Base-by-base conservation (phyloP, 2,329 filamentous ascomycete genomes). In the Diaporthe helianthi region DNA sequence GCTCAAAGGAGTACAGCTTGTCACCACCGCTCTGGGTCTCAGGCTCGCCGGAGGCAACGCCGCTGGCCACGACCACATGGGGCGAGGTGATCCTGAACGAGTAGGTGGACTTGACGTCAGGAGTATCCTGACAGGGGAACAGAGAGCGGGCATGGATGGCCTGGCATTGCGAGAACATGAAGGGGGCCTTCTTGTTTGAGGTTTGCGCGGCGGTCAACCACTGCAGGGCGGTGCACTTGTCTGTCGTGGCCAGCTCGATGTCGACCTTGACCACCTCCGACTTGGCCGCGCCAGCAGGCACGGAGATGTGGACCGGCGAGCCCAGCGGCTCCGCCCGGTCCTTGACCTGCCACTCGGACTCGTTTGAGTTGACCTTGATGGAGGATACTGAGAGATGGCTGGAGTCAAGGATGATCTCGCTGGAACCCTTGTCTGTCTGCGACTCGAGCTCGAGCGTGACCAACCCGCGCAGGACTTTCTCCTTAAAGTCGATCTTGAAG, bases 111-210 rank as follows among this genome's bases (percentile, higher is more conserved):
- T 99, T 99, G 76, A 98, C 92, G 78, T 98, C 95, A 3, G 96
- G 96, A 0, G 96, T 98, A 78, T 99, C 96, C 83, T 98, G 95
- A 81, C 95, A 98, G 8, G 96, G 96, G 80, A 98, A 97, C 71
- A 98, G 88, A 58, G 94, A 97, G 71, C 96, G 90, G 52, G 93
- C 93, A 76, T 98, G 94, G 76, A 98, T 98, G 66, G 95, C 94
- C 84, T 99, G 95, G 80, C 94, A 97, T 83, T 98, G 96, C 53
- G 93, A 97, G 83, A 98, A 98, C 90, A 98, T 95, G 81, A 98
- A 98, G 1, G 95, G 95, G 74, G 97, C 92, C 80, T 94, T 96
- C 83, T 94, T 94, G 86, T 97, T 98, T 69, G 93, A 93, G 0
- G 96, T 98, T 83, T 98, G 96, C 38, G 91, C 92, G 2, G 94